Percentiles rank a stretch among this genome's conserved stretches.
Evolutionary conservation across 306 rosid species (phyloP).

Genomic region (Pyrus betulifolia): DNA sequence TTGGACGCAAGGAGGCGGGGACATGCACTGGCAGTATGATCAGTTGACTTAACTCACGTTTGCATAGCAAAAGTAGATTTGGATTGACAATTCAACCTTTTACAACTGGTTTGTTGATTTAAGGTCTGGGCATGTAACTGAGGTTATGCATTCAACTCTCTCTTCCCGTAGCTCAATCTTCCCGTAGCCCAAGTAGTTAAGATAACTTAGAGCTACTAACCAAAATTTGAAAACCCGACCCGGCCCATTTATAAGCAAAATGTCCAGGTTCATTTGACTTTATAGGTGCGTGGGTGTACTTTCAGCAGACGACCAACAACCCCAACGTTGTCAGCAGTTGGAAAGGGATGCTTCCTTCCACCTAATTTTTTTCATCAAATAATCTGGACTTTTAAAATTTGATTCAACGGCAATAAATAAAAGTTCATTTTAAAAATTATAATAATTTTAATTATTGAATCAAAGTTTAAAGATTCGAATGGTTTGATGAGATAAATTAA

Average conservation of each 20-base stretch:
- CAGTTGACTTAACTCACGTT: too few relatives aligned
- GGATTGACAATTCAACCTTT: neutral
- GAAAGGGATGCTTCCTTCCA: too few relatives aligned
- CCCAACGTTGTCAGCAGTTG: too few relatives aligned
- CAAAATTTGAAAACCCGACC: neutral
- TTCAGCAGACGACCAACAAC: too few relatives aligned
- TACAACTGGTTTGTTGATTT: neutral
- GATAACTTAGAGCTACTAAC: neutral
- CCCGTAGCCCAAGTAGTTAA: neutral
- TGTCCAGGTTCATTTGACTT: neutral
- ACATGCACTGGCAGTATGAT: neutral
- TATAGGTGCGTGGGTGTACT: too few relatives aligned
- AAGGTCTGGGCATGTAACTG: neutral
- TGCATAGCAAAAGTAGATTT: too few relatives aligned
- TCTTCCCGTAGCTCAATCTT: too few relatives aligned
- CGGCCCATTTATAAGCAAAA: neutral
- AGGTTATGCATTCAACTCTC: too few relatives aligned
- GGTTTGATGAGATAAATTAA: too few relatives aligned
- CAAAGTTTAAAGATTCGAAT: too few relatives aligned
- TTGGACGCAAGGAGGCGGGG: neutral
- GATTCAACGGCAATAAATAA: fast-evolving
- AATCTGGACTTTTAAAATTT: too few relatives aligned
- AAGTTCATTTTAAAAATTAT: fast-evolving
- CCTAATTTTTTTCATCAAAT: fast-evolving
- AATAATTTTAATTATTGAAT: too few relatives aligned